Evolutionary conservation across 2,329 filamentous ascomycete species (phyloP), one percentile per base, ranked within the genome.

Genomic region (Scedosporium minutisporum): DNA sequence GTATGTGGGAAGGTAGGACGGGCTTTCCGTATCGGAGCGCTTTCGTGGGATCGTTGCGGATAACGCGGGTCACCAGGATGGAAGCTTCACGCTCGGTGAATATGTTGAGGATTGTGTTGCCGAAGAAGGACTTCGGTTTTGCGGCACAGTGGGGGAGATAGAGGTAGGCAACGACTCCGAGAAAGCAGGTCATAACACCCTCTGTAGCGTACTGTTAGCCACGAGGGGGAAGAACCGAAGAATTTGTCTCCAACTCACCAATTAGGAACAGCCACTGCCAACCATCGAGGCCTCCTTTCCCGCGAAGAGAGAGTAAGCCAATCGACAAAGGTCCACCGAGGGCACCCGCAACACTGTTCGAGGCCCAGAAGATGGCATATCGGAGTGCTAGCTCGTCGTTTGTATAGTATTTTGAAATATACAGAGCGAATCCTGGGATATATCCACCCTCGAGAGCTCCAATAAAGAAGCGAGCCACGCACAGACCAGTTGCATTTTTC

Each of bases 191-290:
- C 14, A 72, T 46, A 4, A 68, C 41, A 3, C 70, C 70, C 67
- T 71, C 70, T 72, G 3, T 0, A 3, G 4, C 9, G 4, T 12
- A 10, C 6, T 14, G 33, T 25, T 5, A 66, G 48, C 65, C 1
- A 3, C 3, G 1, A 9, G 67, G 0, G 67, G 63, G 23, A 70
- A 1, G 0, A 7, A 25, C 9, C 7, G 7, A 0, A 1, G 69
- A 7, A 4, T 5, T 16, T 16, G 44, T 48, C 14, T 48, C 3
- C 2, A 38, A 57, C 70, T 58, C 65, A 68, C 70, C 70, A 12
- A 72, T 67, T 0, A 72, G 61, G 10, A 72, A 72, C 1, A 72
- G 9, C 70, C 70, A 72, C n/a, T 71, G 69, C 70, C 70, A 72
- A 4, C 70, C 70, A 1, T 64, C 38, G 0, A 72, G 63, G 2